phyloP scores from a whole-genome alignment of 108 stramenopile species.

The Licmophora abbreviata region DNA sequence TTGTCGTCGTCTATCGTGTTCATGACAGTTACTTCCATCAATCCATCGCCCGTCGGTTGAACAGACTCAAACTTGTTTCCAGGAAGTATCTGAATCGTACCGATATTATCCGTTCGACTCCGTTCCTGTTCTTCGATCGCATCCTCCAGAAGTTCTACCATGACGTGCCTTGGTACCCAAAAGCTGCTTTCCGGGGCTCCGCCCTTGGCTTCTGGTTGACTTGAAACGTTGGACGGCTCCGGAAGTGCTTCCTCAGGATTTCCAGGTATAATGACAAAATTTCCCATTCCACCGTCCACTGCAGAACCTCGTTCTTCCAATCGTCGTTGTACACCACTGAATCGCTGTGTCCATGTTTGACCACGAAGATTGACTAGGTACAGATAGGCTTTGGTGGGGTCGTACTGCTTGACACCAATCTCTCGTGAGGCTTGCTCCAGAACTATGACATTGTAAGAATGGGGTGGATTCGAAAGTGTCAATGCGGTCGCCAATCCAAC shows the following conservation, averaged over 20 bases:
- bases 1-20: constrained; percentile 22
- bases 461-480: constrained; percentile 18
- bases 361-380: constrained; percentile 22
- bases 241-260: constrained; percentile 27
- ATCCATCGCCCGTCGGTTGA: constrained; percentile 5
- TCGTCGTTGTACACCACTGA: constrained; percentile 62
- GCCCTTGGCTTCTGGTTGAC: background rate
- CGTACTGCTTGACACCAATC: background rate
- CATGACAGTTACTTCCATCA: constrained; percentile 26
- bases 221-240: background rate
- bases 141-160: constrained; percentile 3
- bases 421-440: constrained; percentile 50
- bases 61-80: background rate
- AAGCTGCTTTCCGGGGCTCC: background rate
- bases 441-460: constrained; percentile 35
- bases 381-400: constrained; percentile 5
- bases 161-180: constrained; percentile 5
- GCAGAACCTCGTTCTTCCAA: constrained; percentile 51
- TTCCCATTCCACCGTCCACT: constrained; percentile 43
- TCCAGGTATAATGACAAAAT: constrained; percentile 53
- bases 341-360: constrained; percentile 76
- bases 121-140: background rate
- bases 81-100: background rate
- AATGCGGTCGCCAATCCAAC: constrained; percentile 56
- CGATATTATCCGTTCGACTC: background rate